Evolutionary conservation across 106 monocot species (phyloP), one percentile per base, ranked within the genome.

Genomic region (Platanthera zijinensis): DNA sequence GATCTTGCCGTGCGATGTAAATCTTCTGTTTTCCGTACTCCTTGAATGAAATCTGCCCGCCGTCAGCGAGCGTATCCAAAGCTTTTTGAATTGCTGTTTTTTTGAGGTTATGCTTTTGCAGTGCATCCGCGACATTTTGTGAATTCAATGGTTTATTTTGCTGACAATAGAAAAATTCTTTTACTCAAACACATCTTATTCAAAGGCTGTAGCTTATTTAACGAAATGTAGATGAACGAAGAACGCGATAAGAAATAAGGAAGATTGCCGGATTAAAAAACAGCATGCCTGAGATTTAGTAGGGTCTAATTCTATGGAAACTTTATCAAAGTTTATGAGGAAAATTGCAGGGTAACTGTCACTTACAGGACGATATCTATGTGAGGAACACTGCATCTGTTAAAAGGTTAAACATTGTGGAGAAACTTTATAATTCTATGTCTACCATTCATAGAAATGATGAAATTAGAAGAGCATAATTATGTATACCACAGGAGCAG

Each of bases 1-100:
- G 93, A 83, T 96, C 96, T 83, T 96, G 96, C 69, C 89, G 80
- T 72, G 96, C 93, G 74, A 97, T 19, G 77, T 93, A 93, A 63
- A 97, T 91, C 63, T 94, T 97, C 76, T 97, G 96, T 56, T 97
- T 97, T 18, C 96, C 93, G 83, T 93, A 97, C 77, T 97, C 96
- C 71, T 97, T 97, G 52, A 87, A 97, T 51, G 96, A 93, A 72
- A 97, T 93, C 50, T 93, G 91, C 51, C 89, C 86, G 75, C 78
- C 87, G 56, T 97, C 96, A 22, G 84, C 80, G 7, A 97, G 80
- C 56, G 80, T 76, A 70, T 96, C 92, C 78, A 96, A 74, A 51
- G 90, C 89, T 83, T 93, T 96, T 80, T 96, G 96, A 46, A 96
- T 84, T 50, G 90, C 96, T 71, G 87, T 83, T 79, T 96, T 96